Evolutionary conservation across 768 basidiomycete species (phyloP).

Genomic region (Russula earlei): DNA sequence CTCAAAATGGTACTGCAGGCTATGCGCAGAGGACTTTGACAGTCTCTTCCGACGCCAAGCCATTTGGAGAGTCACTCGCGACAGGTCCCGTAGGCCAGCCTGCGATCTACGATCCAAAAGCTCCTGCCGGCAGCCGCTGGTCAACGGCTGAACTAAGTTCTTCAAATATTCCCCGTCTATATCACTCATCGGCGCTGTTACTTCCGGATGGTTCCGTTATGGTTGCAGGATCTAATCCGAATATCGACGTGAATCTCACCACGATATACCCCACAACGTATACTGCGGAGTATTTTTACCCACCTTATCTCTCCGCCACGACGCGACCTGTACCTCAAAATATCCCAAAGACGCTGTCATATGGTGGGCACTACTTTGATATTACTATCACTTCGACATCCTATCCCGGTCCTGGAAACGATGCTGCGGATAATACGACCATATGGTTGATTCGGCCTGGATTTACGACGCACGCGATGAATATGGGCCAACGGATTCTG

Average conservation of each 20-base stretch:
- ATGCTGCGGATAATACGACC: constrained; percentile 62
- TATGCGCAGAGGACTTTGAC: constrained; percentile 46
- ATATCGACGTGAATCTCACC: constrained; percentile 63
- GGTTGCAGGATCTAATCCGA: constrained; percentile 90
- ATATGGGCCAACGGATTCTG: constrained; percentile 75
- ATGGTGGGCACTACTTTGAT: constrained; percentile 78
- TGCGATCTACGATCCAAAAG: constrained; percentile 75
- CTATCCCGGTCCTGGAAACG: constrained; percentile 57
- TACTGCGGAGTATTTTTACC: constrained; percentile 83
- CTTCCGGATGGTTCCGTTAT: constrained; percentile 81
- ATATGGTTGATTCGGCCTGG: constrained; percentile 79
- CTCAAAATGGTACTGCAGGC: constrained; percentile 78
- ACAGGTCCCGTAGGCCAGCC: constrained; percentile 71
- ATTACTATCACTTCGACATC: constrained; percentile 56
- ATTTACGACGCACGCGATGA: constrained; percentile 80
- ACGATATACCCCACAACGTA: constrained; percentile 69
- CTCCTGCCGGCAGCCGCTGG: constrained; percentile 64
- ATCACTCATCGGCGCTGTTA: constrained; percentile 88
- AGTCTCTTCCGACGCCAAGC: constrained; percentile 41
- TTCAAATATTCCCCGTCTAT: constrained; percentile 67
- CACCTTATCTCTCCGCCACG: constrained; percentile 66
- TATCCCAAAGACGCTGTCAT: constrained; percentile 61
- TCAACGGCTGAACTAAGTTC: constrained; percentile 53
- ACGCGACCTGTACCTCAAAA: constrained; percentile 62
- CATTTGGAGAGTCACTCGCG: constrained; percentile 63